Evolutionary conservation across 2,329 filamentous ascomycete genomes (phyloP).

Genomic region (Penicillium sp.): DNA sequence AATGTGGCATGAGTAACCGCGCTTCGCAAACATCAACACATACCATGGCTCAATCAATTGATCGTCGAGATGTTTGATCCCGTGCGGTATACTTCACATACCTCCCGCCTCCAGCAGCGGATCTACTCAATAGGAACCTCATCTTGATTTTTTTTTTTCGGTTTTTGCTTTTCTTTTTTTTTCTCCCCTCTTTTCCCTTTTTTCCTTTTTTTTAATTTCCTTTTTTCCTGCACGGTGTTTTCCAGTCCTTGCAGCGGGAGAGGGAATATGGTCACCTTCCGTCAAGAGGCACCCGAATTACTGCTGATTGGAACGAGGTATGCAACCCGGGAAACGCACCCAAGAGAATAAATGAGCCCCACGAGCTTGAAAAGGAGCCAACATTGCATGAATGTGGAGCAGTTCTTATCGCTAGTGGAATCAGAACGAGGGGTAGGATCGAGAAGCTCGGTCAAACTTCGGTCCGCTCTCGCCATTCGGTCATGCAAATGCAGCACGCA

Average conservation of each 20-base stretch:
- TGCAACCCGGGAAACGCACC: conserved; percentile 5
- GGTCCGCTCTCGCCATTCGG: not conserved
- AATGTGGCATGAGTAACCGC: too few relatives aligned
- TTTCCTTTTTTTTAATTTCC: conserved; percentile 2
- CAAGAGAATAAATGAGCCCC: not conserved
- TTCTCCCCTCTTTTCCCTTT: conserved; percentile 1
- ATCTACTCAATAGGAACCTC: too few relatives aligned
- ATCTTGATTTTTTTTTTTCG: not conserved
- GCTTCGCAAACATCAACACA: too few relatives aligned
- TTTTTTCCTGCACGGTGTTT: conserved; percentile 3
- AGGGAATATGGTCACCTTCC: not conserved
- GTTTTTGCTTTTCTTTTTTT: not conserved
- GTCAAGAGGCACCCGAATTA: not conserved
- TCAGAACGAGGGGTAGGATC: conserved; percentile 1
- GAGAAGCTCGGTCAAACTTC: not conserved
- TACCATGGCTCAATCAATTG: too few relatives aligned
- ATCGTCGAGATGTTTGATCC: too few relatives aligned
- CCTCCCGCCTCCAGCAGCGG: too few relatives aligned
- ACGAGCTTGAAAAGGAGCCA: not conserved
- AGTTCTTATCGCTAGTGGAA: conserved; percentile 3
- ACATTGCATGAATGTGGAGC: conserved; percentile 6
- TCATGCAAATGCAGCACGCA: too few relatives aligned
- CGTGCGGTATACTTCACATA: too few relatives aligned
- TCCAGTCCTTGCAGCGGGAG: conserved; percentile 13
- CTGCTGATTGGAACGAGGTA: not conserved